Conservation (phyloP, 306 rosid genomes). For the Potentilla sterilis region DNA sequence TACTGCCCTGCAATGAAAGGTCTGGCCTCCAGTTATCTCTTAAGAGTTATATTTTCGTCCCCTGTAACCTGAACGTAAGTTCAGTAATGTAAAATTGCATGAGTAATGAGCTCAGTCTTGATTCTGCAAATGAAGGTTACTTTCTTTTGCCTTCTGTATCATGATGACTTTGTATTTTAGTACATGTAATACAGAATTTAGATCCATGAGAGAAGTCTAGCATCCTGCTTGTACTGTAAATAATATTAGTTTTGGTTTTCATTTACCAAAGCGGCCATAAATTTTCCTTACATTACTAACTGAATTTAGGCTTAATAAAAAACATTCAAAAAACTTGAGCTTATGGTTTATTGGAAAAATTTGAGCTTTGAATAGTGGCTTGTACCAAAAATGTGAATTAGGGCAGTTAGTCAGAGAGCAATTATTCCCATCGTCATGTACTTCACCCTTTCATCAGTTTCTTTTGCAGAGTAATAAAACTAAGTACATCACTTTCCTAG, state of each 20-base stretch:
- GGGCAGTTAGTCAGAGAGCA: neutral
- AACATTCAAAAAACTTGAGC: neutral
- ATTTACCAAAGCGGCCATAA: neutral
- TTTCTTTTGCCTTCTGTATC: neutral
- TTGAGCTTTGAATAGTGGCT: neutral
- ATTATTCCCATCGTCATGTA: too few relatives aligned
- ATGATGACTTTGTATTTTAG: slow-evolving; percentile 9
- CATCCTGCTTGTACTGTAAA: slow-evolving; percentile 3
- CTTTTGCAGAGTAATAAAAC: neutral
- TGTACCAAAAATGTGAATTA: neutral
- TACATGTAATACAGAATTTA: neutral
- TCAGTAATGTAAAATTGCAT: slow-evolving; percentile 43
- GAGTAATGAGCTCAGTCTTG: slow-evolving; percentile 24
- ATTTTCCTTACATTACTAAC: neutral
- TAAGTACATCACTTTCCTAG: neutral
- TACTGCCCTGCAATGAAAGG: slow-evolving; percentile 10
- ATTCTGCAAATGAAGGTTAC: slow-evolving; percentile 12
- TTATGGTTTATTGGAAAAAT: neutral
- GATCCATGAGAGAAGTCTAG: slow-evolving; percentile 9
- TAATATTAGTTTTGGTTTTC: neutral
- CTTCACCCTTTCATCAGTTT: neutral
- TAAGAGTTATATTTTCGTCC: slow-evolving; percentile 11
- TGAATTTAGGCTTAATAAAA: neutral
- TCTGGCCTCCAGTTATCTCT: slow-evolving; percentile 13
- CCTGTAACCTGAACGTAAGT: slow-evolving; percentile 51